Conservation (phyloP, 2,329 filamentous ascomycete genomes). For the Lomentospora prolificans region DNA sequence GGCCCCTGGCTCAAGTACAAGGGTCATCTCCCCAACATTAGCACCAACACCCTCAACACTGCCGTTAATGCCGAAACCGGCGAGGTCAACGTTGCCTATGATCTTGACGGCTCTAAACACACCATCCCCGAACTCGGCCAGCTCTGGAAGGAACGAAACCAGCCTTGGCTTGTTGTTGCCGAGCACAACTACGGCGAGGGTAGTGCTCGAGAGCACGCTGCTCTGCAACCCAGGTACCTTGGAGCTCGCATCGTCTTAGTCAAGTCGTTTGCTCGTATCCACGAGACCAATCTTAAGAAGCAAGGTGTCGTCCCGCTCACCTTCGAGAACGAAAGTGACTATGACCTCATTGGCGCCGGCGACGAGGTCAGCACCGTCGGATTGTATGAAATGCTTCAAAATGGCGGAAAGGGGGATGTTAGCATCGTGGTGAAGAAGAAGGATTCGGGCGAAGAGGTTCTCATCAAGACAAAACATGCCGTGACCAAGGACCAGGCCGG, state of each 20-base stretch:
- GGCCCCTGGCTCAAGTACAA: slow-evolving; percentile 99
- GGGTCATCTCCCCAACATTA: slow-evolving; percentile 96
- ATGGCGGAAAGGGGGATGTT: slow-evolving; percentile 69
- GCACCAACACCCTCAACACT: slow-evolving; percentile 92
- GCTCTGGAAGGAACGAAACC: slow-evolving; percentile 66
- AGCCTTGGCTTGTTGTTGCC: slow-evolving; percentile 86
- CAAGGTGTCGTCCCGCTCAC: slow-evolving; percentile 93
- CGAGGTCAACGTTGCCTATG: slow-evolving; percentile 88
- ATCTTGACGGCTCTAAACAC: slow-evolving; percentile 62
- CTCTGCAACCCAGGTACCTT: slow-evolving; percentile 82
- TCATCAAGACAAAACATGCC: slow-evolving; percentile 75
- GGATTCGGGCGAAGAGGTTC: slow-evolving; percentile 50
- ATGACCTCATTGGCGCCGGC: slow-evolving; percentile 71
- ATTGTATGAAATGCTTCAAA: slow-evolving; percentile 69
- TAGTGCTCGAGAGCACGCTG: slow-evolving; percentile 80
- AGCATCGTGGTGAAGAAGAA: slow-evolving; percentile 53
- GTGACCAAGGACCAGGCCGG: slow-evolving; percentile 82
- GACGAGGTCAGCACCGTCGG: slow-evolving; percentile 78
- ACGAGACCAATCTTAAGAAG: slow-evolving; percentile 95
- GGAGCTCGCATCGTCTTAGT: slow-evolving; percentile 74
- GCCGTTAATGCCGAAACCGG: slow-evolving; percentile 86
- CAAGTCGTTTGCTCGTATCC: slow-evolving; percentile 85
- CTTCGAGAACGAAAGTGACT: slow-evolving; percentile 80
- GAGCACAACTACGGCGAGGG: slow-evolving; percentile 98
- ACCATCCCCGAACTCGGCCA: slow-evolving; percentile 82